These are phyloP conservation scores for Sarocladium strictum DNA, from an alignment of 2,329 filamentous ascomycete species.

Conservation along the genomic window DNA sequence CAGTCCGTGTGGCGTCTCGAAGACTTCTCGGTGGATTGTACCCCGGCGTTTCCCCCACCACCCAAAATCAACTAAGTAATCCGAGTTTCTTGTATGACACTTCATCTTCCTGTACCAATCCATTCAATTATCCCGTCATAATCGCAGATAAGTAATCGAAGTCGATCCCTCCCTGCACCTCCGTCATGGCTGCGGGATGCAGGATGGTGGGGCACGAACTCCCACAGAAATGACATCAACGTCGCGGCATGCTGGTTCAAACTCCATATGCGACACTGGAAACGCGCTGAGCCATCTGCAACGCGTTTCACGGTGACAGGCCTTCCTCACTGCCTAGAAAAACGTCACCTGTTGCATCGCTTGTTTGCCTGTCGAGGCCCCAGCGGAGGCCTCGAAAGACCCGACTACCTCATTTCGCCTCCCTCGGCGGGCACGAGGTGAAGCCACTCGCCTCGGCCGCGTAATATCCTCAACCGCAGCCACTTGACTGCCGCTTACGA, in stretches of 20 bases:
- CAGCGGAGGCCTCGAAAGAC: background rate
- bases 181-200: too few species aligned
- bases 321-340: background rate
- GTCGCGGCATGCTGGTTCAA: background rate
- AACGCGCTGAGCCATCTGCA: background rate
- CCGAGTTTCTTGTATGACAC: too few species aligned
- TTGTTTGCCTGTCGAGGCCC: background rate
- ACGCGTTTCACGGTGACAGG: background rate
- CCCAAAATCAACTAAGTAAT: too few species aligned
- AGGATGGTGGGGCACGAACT: background rate
- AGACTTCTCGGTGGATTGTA: too few species aligned
- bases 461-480: constrained; percentile 8
- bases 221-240: constrained; percentile 3
- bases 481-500: background rate
- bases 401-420: background rate
- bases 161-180: too few species aligned
- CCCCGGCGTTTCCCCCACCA: too few species aligned
- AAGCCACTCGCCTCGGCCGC: constrained; percentile 3
- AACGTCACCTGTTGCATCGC: too few species aligned
- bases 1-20: too few species aligned
- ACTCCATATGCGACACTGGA: background rate
- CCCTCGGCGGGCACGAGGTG: background rate
- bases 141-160: too few species aligned
- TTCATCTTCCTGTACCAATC: too few species aligned
- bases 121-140: too few species aligned